Evolutionary conservation across 768 basidiomycete genomes (phyloP).

Genomic region (Fibroporia radiculosa): DNA sequence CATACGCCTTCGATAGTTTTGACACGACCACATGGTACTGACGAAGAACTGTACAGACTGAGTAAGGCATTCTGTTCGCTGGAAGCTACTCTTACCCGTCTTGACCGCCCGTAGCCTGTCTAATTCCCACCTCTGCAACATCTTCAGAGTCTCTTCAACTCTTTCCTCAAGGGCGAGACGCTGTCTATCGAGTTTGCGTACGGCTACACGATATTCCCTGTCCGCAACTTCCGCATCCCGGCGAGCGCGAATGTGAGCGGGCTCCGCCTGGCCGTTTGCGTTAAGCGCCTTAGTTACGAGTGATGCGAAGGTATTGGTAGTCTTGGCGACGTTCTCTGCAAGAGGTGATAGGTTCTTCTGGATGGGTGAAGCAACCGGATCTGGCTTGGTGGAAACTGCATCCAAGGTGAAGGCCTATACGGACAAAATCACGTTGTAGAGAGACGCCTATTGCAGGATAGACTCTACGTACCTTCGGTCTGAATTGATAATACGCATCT

Average conservation of each 20-base stretch:
- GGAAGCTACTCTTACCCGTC: slow-evolving; percentile 42
- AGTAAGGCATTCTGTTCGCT: background rate
- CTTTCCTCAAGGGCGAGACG: slow-evolving; percentile 81
- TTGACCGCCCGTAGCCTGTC: slow-evolving; percentile 81
- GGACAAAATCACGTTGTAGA: no score
- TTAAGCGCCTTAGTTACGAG: slow-evolving; percentile 68
- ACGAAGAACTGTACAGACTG: slow-evolving; percentile 48
- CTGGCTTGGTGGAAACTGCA: slow-evolving; percentile 18
- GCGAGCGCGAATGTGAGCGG: slow-evolving; percentile 60
- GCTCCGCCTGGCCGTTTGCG: slow-evolving; percentile 42
- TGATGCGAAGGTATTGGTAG: slow-evolving; percentile 60
- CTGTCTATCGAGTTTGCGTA: slow-evolving; percentile 79
- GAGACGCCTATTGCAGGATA: no score
- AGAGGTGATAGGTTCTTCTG: slow-evolving; percentile 29
- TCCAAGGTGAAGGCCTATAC: slow-evolving; percentile 52
- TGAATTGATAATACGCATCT: slow-evolving; percentile 80
- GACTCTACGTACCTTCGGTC: slow-evolving; percentile 61
- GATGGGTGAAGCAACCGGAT: slow-evolving; percentile 20
- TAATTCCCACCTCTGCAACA: slow-evolving; percentile 77
- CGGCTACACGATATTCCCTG: slow-evolving; percentile 65
- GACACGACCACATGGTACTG: slow-evolving; percentile 81
- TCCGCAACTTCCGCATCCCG: slow-evolving; percentile 80
- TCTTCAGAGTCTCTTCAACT: slow-evolving; percentile 75
- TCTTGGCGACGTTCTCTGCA: slow-evolving; percentile 55
- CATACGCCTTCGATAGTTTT: slow-evolving; percentile 62